Conservation (phyloP, 495 filamentous ascomycete species). For the Hypoxylon fragiforme region DNA sequence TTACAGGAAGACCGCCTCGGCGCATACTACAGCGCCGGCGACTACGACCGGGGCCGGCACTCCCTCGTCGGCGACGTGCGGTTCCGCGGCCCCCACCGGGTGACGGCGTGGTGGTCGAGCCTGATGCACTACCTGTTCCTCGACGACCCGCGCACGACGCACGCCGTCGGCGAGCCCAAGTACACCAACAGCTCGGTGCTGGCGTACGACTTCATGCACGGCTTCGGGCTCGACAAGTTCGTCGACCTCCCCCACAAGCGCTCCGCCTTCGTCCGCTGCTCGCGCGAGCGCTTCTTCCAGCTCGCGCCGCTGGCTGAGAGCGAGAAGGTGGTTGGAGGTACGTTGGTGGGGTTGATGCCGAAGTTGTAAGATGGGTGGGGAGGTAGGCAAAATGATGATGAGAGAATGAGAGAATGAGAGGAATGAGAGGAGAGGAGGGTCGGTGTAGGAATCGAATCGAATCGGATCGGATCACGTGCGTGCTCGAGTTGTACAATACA, state of each 20-base stretch:
- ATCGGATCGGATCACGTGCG: too few relatives aligned
- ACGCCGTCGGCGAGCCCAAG: constrained; percentile 68
- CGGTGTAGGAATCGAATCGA: too few relatives aligned
- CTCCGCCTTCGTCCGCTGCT: constrained; percentile 61
- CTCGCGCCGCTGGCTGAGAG: constrained; percentile 61
- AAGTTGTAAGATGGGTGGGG: constrained; percentile 41
- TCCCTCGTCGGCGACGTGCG: constrained; percentile 66
- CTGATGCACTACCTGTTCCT: constrained; percentile 72
- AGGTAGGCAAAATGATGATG: background rate
- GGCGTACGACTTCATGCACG: constrained; percentile 67
- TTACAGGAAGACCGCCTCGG: constrained; percentile 66
- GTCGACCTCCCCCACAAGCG: constrained; percentile 69
- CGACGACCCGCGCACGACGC: constrained; percentile 66
- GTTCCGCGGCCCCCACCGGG: constrained; percentile 66
- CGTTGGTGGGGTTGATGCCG: constrained; percentile 48
- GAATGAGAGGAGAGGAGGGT: too few relatives aligned
- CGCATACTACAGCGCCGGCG: constrained; percentile 63
- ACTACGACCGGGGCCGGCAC: constrained; percentile 70
- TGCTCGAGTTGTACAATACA: too few relatives aligned
- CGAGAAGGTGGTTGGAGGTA: constrained; percentile 52
- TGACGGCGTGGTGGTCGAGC: constrained; percentile 69
- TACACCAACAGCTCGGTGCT: constrained; percentile 62
- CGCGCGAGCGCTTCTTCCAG: constrained; percentile 70
- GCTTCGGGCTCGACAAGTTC: constrained; percentile 65
- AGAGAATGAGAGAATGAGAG: background rate